Evolutionary conservation across 352 stramenopile genomes (phyloP), one percentile per base, ranked within the genome.

Genomic region (Phytophthora brassicae): DNA sequence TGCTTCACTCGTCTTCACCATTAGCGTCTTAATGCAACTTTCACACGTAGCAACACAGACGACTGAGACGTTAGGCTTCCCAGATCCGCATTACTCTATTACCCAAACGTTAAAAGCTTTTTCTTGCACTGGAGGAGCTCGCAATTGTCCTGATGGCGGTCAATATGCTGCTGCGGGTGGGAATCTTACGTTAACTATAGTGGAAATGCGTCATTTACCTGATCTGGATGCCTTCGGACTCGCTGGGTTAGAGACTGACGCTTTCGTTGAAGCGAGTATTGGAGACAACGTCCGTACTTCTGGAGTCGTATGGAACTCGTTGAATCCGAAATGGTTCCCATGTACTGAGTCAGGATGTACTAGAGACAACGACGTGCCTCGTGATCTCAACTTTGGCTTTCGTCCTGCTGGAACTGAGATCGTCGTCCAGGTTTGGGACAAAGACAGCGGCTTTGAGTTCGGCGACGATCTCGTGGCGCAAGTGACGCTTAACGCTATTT

Each of bases 391-490:
- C 54, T 95, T 97, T 44, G 88, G 90, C 0, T 94, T 96, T 39
- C 86, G 85, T 8, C 68, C 77, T 16, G 86, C 88, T 11, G 90
- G 87, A n/a, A 91, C 81, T 1, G 54, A 81, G 47, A 89, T 97
- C 52, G 70, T 63, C 9, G 59, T 97, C 7, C 49, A 74, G 14
- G 74, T 95, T 12, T 79, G 74, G 50, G 87, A 97, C 60, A 73
- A 90, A 26, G 88, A 97, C 70, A 78, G 75, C 43, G 90, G 90
- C 11, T 70, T 97, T 2, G 89, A 96, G 60, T 96, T 96, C 44
- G 83, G 62, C 8, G 86, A 97, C 53, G 88, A 97, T 60, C 61
- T 95, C 9, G 83, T 96, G 41, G 80, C 74, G 2, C 64, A 82
- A 42, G 68, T 92, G 31, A 89, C 68, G 2, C 52, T 93, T 12